These are phyloP conservation scores for Fusarium palustre DNA, from an alignment of 2,329 filamentous ascomycete species.

Conservation along the genomic window DNA sequence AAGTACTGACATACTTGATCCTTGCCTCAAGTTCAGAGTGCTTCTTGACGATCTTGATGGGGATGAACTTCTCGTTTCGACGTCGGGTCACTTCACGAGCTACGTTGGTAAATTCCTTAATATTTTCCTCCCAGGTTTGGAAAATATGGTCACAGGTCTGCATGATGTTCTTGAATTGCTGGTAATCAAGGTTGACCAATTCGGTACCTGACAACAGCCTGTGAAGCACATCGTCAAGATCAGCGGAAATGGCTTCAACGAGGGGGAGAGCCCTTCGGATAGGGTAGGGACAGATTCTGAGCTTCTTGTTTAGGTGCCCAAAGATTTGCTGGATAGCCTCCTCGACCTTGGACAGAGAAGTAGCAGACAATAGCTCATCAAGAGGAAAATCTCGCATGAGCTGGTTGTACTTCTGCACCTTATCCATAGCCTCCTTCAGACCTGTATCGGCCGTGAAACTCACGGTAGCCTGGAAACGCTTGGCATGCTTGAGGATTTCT, in stretches of 20 bases:
- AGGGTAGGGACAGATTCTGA: conserved; percentile 95
- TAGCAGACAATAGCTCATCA: conserved; percentile 92
- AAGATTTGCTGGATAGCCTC: conserved; percentile 93
- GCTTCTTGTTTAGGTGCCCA: conserved; percentile 94
- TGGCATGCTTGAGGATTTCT: conserved; percentile 95
- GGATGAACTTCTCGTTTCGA: conserved; percentile 97
- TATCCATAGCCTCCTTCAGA: conserved; percentile 93
- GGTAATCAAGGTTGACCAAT: conserved; percentile 91
- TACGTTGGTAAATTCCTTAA: conserved; percentile 98
- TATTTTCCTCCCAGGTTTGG: conserved; percentile 91
- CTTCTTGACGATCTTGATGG: conserved; percentile 92
- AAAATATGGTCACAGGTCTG: conserved; percentile 86
- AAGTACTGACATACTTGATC: conserved; percentile 92
- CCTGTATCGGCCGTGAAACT: conserved; percentile 97
- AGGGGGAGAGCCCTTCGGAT: conserved; percentile 90
- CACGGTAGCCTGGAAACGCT: conserved; percentile 96
- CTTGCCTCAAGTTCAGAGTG: conserved; percentile 91
- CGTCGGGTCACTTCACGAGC: conserved; percentile 94
- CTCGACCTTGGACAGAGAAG: conserved; percentile 86
- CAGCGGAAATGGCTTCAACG: conserved; percentile 96
- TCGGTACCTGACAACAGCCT: conserved; percentile 85
- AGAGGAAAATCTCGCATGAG: conserved; percentile 98
- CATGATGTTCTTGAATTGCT: conserved; percentile 90
- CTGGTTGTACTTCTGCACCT: conserved; percentile 98
- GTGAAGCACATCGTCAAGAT: conserved; percentile 89